Evolutionary conservation across 2,329 filamentous ascomycete genomes (phyloP).

Genomic region (Periconia sp.): DNA sequence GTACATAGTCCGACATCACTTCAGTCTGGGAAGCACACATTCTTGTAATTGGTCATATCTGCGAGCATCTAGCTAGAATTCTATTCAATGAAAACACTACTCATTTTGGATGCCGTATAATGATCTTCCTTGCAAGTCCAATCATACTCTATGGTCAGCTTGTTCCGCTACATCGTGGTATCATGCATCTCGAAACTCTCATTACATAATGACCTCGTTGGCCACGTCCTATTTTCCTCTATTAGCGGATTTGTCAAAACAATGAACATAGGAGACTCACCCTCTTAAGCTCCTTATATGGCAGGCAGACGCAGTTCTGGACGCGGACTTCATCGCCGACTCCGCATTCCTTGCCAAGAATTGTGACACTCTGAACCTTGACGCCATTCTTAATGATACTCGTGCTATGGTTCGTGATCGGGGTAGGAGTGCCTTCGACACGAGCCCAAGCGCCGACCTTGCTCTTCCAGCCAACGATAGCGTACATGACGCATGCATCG

Average conservation of each 20-base stretch:
- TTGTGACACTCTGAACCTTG: constrained; percentile 98
- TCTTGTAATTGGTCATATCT: no score
- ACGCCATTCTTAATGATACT: constrained; percentile 97
- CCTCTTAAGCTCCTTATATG: constrained; percentile 97
- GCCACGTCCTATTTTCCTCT: constrained; percentile 72
- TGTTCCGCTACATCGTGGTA: no score
- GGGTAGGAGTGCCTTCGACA: constrained; percentile 92
- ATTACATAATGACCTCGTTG: constrained; percentile 90
- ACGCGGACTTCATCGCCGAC: constrained; percentile 94
- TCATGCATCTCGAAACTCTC: constrained; percentile 13
- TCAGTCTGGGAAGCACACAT: no score
- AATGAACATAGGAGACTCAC: constrained; percentile 59
- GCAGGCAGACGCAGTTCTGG: constrained; percentile 97
- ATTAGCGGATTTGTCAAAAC: constrained; percentile 14
- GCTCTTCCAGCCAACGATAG: constrained; percentile 96
- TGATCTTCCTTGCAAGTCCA: no score
- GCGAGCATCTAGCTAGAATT: no score
- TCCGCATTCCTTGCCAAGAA: constrained; percentile 92
- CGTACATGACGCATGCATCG: constrained; percentile 92
- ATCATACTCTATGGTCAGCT: no score
- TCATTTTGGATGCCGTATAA: no score
- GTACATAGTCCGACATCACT: no score
- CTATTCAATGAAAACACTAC: no score
- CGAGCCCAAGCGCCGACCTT: constrained; percentile 97
- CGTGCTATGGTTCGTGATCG: constrained; percentile 85